Evolutionary conservation across 768 basidiomycete genomes (phyloP), one percentile per base, ranked within the genome.

Genomic region (Kwoniella pini): DNA sequence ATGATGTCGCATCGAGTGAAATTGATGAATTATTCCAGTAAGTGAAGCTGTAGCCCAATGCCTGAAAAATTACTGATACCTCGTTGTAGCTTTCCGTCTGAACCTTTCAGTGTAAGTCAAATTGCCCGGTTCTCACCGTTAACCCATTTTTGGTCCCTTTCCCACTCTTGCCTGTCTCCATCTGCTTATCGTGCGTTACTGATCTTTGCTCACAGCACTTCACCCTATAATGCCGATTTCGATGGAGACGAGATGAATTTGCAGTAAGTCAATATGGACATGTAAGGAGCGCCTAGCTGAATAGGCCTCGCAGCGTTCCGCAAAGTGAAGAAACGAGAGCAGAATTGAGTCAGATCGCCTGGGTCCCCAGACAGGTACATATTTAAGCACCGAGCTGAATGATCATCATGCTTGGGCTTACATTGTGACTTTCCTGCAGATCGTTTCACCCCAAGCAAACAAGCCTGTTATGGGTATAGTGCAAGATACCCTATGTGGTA

Each of bases 221-320:
- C 95, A 36, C 96, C 96, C 0, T 98, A 99, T 81, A 98, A 99
- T 72, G 96, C 96, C 76, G 96, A 99, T 81, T 99, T 98, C 80
- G 96, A 98, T 74, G 96, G 96, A 68, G 96, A 98, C 74, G 96
- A 99, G 79, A 99, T 98, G 96, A 98, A 99, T 81, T 90, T 98
- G 89, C 96, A 98, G 92, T 95, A 84, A 55, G 30, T 46, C 6
- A 19, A 42, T 6, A 13, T 11, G 9, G 12, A 42, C 6, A 19
- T 19, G n/a, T 5, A 42, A 12, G 11, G 11, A 19, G n/a, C n/a
- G 9, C 7, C 6, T 19, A 5, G 40, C 40, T 42, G n/a, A 36
- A 50, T 26, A 11, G n/a, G 13, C 33, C 4, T 31, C n/a, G 33
- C 70, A 96, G 92, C 77, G 87, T 99, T 38, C 96, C 96, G 24